These are phyloP conservation scores for Plasmodium cynomolgi DNA, from an alignment of 169 alveolate genomes.

Conservation along the genomic window DNA sequence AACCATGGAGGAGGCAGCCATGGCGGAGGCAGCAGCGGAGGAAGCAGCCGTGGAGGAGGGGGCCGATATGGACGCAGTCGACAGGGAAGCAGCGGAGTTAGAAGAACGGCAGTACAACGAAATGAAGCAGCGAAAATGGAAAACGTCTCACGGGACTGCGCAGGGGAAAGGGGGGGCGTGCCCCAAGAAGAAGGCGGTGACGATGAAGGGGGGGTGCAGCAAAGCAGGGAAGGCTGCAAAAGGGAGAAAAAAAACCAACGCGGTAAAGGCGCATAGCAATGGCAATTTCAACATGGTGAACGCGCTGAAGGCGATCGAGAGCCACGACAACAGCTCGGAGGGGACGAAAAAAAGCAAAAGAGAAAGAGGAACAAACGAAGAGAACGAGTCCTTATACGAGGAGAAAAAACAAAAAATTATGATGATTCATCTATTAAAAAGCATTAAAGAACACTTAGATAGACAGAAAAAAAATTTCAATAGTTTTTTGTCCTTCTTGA, in stretches of 20 bases:
- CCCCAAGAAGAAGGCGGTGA: background rate
- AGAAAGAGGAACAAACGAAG: background rate
- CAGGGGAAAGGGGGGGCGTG: background rate
- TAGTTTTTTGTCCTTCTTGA: slow-evolving; percentile 36
- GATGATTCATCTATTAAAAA: slow-evolving; percentile 40
- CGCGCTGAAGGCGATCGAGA: background rate
- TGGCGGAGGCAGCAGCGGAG: too few relatives aligned
- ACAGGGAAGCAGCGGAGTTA: background rate
- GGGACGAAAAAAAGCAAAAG: background rate
- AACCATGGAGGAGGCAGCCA: background rate
- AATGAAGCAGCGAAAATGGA: background rate
- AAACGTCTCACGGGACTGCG: background rate
- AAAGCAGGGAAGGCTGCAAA: background rate
- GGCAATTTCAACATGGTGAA: background rate
- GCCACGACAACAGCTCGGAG: background rate
- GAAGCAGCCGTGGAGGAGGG: background rate
- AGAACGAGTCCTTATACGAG: slow-evolving; percentile 20
- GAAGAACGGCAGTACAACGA: background rate
- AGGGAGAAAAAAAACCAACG: background rate
- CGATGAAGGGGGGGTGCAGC: background rate
- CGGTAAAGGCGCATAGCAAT: background rate
- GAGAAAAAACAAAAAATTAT: slow-evolving; percentile 39
- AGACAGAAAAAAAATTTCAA: slow-evolving; percentile 54
- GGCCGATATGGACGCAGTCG: background rate
- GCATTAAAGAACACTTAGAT: slow-evolving; percentile 34